Evolutionary conservation across 2,329 filamentous ascomycete genomes (phyloP).

Genomic region (Fusarium subtropicale): DNA sequence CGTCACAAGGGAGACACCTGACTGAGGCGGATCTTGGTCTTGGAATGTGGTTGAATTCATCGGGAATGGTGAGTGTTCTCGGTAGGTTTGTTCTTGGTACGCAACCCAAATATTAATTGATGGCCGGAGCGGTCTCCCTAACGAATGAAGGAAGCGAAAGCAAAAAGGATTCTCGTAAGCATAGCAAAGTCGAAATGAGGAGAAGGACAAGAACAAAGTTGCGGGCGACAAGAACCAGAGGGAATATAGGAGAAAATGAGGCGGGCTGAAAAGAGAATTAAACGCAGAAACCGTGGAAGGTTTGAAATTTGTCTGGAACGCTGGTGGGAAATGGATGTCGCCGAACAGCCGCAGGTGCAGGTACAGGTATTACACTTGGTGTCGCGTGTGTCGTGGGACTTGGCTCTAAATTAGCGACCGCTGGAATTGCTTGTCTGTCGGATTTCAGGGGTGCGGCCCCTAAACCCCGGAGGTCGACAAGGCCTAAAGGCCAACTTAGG

Average conservation of each 20-base stretch:
- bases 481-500: neutral
- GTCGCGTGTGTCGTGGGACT: constrained; percentile 38
- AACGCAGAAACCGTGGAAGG: constrained; percentile 25
- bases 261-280: constrained; percentile 15
- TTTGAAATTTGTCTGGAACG: constrained; percentile 35
- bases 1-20: constrained; percentile 27
- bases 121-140: constrained; percentile 20
- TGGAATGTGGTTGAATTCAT: constrained; percentile 46
- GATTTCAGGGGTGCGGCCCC: constrained; percentile 37
- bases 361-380: constrained; percentile 26
- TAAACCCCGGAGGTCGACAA: constrained; percentile 18
- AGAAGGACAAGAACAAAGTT: neutral
- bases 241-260: constrained; percentile 7
- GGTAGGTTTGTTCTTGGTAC: constrained; percentile 19
- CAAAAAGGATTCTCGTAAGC: constrained; percentile 22
- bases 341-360: constrained; percentile 7
- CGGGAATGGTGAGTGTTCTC: constrained; percentile 36
- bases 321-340: constrained; percentile 24
- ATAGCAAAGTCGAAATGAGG: constrained; percentile 26
- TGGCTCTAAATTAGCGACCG: constrained; percentile 39
- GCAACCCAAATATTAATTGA: constrained; percentile 7
- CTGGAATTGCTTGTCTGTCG: constrained; percentile 43
- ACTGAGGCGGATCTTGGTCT: constrained; percentile 40
- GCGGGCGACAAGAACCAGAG: neutral
- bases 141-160: constrained; percentile 26